Conservation (phyloP, 1,284 basidiomycete genomes). For the Malassezia obtusa region DNA sequence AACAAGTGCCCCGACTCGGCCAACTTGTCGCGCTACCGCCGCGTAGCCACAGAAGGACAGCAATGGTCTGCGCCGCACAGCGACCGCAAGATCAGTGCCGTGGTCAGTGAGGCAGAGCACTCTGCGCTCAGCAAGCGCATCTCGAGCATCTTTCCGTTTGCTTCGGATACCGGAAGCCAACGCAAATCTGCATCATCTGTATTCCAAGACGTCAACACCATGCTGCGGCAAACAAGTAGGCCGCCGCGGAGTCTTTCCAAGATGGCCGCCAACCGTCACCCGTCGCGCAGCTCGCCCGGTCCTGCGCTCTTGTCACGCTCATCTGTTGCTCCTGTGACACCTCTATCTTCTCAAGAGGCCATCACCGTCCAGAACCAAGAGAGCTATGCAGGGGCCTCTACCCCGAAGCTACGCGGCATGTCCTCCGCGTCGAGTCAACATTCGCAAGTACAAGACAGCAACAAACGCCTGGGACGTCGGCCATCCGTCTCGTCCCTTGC, state of each 20-base stretch:
- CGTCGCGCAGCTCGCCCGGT: neutral
- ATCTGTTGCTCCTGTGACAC: neutral
- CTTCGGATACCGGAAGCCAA: neutral
- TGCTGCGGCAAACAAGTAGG: neutral
- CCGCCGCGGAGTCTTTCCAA: too few relatives aligned
- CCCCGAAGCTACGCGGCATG: neutral
- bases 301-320: neutral
- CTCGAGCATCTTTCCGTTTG: conserved; percentile 8
- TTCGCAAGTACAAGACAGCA: too few relatives aligned
- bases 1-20: neutral
- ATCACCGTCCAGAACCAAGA: neutral
- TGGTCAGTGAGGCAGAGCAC: conserved; percentile 1
- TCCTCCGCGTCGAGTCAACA: too few relatives aligned
- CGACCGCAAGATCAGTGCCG: neutral
- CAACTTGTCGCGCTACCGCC: neutral
- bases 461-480: too few relatives aligned
- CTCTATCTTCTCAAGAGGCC: neutral
- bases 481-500: neutral
- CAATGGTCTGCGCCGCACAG: conserved; percentile 9
- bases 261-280: neutral
- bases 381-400: neutral
- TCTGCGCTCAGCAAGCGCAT: conserved; percentile 9
- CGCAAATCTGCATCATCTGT: neutral
- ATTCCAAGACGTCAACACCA: neutral
- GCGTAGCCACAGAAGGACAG: conserved; percentile 12